Evolutionary conservation across 2,329 filamentous ascomycete species (phyloP).

Genomic region (Monilinia aucupariae): DNA sequence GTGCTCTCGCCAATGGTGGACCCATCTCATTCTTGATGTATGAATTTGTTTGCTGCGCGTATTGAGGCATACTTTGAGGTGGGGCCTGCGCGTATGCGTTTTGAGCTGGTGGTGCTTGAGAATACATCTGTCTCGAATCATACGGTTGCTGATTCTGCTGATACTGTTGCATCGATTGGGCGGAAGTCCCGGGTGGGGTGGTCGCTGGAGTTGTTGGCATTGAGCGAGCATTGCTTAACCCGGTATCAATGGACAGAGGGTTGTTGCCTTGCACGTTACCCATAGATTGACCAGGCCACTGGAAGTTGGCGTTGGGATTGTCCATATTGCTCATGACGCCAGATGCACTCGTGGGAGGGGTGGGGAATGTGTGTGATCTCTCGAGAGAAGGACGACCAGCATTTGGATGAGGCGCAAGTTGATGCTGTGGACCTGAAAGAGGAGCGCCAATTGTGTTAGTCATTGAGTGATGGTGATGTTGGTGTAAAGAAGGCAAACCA

Average conservation of each 20-base stretch:
- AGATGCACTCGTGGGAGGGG: slow-evolving; percentile 87
- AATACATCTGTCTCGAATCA: slow-evolving; percentile 78
- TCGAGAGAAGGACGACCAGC: slow-evolving; percentile 73
- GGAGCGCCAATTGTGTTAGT: slow-evolving; percentile 52
- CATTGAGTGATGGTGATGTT: slow-evolving; percentile 59
- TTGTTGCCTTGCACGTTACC: slow-evolving; percentile 57
- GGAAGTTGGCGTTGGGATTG: slow-evolving; percentile 66
- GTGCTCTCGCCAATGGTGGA: slow-evolving; percentile 62
- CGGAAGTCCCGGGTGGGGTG: slow-evolving; percentile 72
- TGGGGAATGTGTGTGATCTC: slow-evolving; percentile 87
- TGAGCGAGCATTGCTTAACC: slow-evolving; percentile 71
- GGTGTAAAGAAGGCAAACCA: slow-evolving; percentile 64
- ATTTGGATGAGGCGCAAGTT: slow-evolving; percentile 61
- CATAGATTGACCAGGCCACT: slow-evolving; percentile 66
- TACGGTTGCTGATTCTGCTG: slow-evolving; percentile 62
- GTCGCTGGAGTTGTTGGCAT: slow-evolving; percentile 89
- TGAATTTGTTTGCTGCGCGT: slow-evolving; percentile 46
- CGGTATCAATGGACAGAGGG: slow-evolving; percentile 75
- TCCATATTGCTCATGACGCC: slow-evolving; percentile 72
- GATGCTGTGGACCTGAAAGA: slow-evolving; percentile 44
- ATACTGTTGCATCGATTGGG: slow-evolving; percentile 77
- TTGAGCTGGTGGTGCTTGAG: slow-evolving; percentile 58
- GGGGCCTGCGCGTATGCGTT: slow-evolving; percentile 64
- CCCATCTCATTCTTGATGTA: slow-evolving; percentile 89
- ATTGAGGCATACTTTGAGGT: slow-evolving; percentile 63